Evolutionary conservation across 108 stramenopile species (phyloP), one percentile per base, ranked within the genome.

Genomic region (Stephanodiscus minutulus): DNA sequence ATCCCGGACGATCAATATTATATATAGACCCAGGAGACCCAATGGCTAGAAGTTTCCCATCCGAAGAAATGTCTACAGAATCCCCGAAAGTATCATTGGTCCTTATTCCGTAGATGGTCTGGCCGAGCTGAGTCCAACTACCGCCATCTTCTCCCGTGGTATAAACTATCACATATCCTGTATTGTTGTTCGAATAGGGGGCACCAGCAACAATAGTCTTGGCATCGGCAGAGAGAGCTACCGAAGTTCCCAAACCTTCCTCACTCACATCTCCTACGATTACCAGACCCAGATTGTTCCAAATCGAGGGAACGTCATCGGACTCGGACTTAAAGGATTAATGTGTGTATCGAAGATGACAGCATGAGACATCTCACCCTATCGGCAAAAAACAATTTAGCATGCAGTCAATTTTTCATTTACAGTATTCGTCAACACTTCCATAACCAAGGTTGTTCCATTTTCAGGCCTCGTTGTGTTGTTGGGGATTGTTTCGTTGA

Each of bases 171-270:
- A 58, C 57, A 58, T 58, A 11, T 17, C 57, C 57, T 11, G 12
- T 18, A 2, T 33, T 36, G 13, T 28, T 15, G 28, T 29, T 31
- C 4, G 5, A 28, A 35, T 10, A 7, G 13, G 7, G 33, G 7
- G 20, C 57, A 33, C 33, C 57, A 0, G 13, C 29, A 33, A 35
- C 70, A 2, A 71, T 8, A 49, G 33, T 41, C 5, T 27, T 50
- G 13, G 41, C 61, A 46, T 71, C 70, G 4, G 24, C 31, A 8
- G 70, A 71, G 12, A 71, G 33, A 29, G 70, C 62, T 5, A 62
- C 41, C 10, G 70, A 22, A 13, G 1, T 20, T 44, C 70, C 70
- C 12, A 43, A 41, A 20, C 59, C 69, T 4, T 33, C 31, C 31
- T 5, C 31, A 33, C 31, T 33, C 2, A 33, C 31, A 33, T 33